Conservation (phyloP, 768 basidiomycete species). For the Suillus placidus region DNA sequence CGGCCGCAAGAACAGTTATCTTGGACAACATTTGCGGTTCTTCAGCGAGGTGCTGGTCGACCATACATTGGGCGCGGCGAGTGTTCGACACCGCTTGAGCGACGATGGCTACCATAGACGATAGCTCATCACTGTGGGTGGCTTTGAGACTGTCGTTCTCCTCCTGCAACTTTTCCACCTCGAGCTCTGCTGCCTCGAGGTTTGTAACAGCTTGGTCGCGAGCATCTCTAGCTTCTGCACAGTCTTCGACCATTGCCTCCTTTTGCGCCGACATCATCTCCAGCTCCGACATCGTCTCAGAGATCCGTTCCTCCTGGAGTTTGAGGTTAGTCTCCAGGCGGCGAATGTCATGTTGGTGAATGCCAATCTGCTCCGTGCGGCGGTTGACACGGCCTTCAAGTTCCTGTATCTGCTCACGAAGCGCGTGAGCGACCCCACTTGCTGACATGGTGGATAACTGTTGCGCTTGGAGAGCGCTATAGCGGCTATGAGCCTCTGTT, state of each 20-base stretch:
- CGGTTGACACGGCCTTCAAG: slow-evolving; percentile 66
- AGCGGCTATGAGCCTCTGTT: slow-evolving; percentile 58
- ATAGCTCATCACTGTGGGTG: slow-evolving; percentile 39
- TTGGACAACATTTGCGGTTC: slow-evolving; percentile 9
- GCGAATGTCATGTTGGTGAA: slow-evolving; percentile 79
- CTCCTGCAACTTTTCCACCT: slow-evolving; percentile 50
- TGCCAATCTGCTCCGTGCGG: slow-evolving; percentile 72
- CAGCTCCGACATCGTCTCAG: slow-evolving; percentile 70
- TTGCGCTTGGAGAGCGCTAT: slow-evolving; percentile 62
- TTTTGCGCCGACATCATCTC: slow-evolving; percentile 69
- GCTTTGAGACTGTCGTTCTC: slow-evolving; percentile 21
- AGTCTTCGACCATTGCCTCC: slow-evolving; percentile 84
- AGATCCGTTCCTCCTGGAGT: slow-evolving; percentile 73
- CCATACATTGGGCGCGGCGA: slow-evolving; percentile 21
- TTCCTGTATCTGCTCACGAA: slow-evolving; percentile 68
- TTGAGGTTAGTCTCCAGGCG: slow-evolving; percentile 74
- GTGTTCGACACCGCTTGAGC: slow-evolving; percentile 38
- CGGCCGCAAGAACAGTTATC: slow-evolving; percentile 18
- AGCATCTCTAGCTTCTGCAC: slow-evolving; percentile 73
- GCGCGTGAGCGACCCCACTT: slow-evolving; percentile 52
- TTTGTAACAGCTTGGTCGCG: slow-evolving; percentile 62
- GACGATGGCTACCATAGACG: slow-evolving; percentile 42
- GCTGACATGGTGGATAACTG: slow-evolving; percentile 67
- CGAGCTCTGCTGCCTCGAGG: slow-evolving; percentile 65
- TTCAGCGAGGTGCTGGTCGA: slow-evolving; percentile 7